phyloP scores from a whole-genome alignment of 805 yeast genomes.

The Saturnispora dispora region DNA sequence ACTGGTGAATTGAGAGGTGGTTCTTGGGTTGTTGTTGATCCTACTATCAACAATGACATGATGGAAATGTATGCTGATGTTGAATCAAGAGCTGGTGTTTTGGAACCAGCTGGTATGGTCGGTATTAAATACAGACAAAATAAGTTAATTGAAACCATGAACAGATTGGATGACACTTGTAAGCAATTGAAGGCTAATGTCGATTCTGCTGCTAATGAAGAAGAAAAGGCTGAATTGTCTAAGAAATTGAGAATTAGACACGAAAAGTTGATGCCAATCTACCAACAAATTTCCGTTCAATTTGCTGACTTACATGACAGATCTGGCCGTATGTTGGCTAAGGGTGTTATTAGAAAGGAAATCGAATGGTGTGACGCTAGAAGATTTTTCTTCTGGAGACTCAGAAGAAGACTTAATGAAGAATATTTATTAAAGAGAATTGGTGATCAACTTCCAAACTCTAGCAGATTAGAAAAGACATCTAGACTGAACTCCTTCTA shows the following conservation, averaged over 20 bases:
- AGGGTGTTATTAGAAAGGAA: constrained; percentile 81
- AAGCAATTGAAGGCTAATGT: constrained; percentile 55
- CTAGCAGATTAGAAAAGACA: constrained; percentile 68
- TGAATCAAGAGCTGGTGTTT: constrained; percentile 93
- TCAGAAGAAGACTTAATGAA: constrained; percentile 90
- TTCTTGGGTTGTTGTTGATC: constrained; percentile 99
- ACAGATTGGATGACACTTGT: constrained; percentile 74
- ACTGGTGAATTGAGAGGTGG: constrained; percentile 99
- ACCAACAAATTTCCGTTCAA: constrained; percentile 86
- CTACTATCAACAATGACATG: constrained; percentile 91
- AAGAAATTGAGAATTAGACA: constrained; percentile 72
- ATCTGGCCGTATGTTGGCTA: constrained; percentile 94
- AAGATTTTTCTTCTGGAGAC: constrained; percentile 98
- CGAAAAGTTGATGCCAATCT: constrained; percentile 70
- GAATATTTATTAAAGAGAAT: constrained; percentile 75
- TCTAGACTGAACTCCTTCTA: constrained; percentile 86
- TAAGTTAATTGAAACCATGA: constrained; percentile 84
- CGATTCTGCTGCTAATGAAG: constrained; percentile 43
- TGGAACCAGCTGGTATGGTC: constrained; percentile 99
- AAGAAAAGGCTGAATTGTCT: constrained; percentile 56
- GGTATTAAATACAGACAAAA: constrained; percentile 96
- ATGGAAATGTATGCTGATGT: constrained; percentile 99
- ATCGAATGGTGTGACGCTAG: constrained; percentile 82
- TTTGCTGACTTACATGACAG: constrained; percentile 98
- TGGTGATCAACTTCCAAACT: constrained; percentile 48